phyloP scores from a whole-genome alignment of 2,329 filamentous ascomycete genomes.

The Talaromyces sp. region DNA sequence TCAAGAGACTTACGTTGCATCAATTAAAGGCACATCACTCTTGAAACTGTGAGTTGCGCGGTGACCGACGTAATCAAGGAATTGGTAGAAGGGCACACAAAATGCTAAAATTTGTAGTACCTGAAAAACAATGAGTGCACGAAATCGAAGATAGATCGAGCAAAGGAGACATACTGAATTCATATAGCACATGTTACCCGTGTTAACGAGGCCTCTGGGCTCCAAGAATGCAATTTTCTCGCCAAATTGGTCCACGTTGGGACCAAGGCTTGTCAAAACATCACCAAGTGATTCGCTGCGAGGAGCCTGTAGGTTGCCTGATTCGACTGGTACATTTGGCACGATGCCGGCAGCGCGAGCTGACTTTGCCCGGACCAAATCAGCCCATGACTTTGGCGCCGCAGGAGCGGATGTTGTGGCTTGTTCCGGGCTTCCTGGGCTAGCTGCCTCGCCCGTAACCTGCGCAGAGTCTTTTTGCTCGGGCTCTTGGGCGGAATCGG shows the following conservation, averaged over 20 bases:
- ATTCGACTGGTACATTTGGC: slow-evolving; percentile 25
- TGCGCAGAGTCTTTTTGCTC: slow-evolving; percentile 18
- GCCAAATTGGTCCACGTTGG: slow-evolving; percentile 55
- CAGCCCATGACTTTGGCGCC: slow-evolving; percentile 65
- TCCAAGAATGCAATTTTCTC: slow-evolving; percentile 78
- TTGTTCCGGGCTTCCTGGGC: slow-evolving; percentile 25
- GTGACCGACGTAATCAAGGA: slow-evolving; percentile 81
- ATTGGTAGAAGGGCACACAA: slow-evolving; percentile 90
- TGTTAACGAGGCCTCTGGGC: slow-evolving; percentile 90
- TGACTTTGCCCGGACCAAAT: slow-evolving; percentile 58
- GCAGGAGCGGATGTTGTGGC: slow-evolving; percentile 42
- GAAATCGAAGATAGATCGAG: slow-evolving; percentile 7
- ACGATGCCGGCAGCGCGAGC: slow-evolving; percentile 29
- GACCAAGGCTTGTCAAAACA: slow-evolving; percentile 69
- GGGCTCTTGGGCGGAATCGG: slow-evolving; percentile 37
- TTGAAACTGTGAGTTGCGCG: slow-evolving; percentile 88
- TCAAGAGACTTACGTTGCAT: slow-evolving; percentile 72
- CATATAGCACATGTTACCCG: slow-evolving; percentile 99
- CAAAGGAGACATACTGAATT: slow-evolving; percentile 72
- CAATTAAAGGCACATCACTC: slow-evolving; percentile 86
- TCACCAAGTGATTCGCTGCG: slow-evolving; percentile 68
- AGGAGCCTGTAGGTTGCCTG: slow-evolving; percentile 43
- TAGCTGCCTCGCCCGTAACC: slow-evolving; percentile 9
- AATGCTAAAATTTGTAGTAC: slow-evolving; percentile 93
- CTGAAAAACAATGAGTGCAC: slow-evolving; percentile 50